These are phyloP conservation scores for Paracamarosporium sp. DNA, from an alignment of 2,329 filamentous ascomycete genomes.

Conservation along the genomic window DNA sequence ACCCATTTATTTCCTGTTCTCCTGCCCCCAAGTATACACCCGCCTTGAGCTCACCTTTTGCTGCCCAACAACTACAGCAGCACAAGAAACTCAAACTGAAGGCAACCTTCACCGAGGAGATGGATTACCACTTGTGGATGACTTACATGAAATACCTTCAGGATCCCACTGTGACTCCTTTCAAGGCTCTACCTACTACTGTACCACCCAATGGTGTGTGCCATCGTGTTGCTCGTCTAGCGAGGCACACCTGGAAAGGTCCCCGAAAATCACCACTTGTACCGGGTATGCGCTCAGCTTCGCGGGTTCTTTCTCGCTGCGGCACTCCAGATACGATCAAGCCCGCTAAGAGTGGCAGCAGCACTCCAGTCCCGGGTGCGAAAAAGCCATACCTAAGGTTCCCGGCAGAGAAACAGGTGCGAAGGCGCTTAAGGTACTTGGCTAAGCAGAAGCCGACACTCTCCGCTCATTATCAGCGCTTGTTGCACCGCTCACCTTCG, in stretches of 20 bases:
- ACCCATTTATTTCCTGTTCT: constrained; percentile 60
- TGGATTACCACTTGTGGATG: constrained; percentile 72
- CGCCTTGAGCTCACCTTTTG: constrained; percentile 40
- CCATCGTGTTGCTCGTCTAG: constrained; percentile 67
- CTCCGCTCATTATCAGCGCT: constrained; percentile 68
- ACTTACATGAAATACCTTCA: constrained; percentile 71
- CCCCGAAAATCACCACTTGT: constrained; percentile 43
- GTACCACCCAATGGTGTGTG: constrained; percentile 70
- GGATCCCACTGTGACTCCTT: constrained; percentile 70
- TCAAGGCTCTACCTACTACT: constrained; percentile 70
- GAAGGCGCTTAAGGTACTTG: constrained; percentile 64
- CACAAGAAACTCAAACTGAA: constrained; percentile 53
- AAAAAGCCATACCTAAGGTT: constrained; percentile 54
- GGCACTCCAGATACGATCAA: constrained; percentile 54
- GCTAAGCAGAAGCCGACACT: constrained; percentile 68
- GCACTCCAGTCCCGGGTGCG: constrained; percentile 52
- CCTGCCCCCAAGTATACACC: constrained; percentile 33
- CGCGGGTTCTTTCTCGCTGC: constrained; percentile 30
- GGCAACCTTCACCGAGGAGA: constrained; percentile 64
- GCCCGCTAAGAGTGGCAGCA: constrained; percentile 53
- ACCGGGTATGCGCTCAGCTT: constrained; percentile 21
- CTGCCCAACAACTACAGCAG: constrained; percentile 31
- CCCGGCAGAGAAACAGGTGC: constrained; percentile 66
- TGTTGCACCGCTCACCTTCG: constrained; percentile 67
- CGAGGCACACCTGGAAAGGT: constrained; percentile 66